Percentiles rank a stretch among this genome's conserved stretches.
Evolutionary conservation across 345 rosid species (phyloP).

Genomic region (Corymbia maculata): DNA sequence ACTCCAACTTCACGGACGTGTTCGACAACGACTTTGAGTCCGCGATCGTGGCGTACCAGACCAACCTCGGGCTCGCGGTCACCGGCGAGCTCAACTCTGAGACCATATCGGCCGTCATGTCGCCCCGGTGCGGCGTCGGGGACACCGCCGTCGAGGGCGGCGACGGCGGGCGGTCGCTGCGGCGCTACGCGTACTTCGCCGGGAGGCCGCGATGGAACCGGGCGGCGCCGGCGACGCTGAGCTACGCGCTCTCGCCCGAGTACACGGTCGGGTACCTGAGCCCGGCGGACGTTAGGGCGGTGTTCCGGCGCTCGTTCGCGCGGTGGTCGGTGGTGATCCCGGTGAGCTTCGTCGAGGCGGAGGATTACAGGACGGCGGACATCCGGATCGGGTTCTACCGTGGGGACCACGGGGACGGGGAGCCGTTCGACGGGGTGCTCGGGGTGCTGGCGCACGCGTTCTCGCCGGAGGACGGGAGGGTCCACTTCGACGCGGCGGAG

Average conservation of each 20-base stretch:
- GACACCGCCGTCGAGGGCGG: slow-evolving; percentile 9
- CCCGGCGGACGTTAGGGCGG: slow-evolving; percentile 22
- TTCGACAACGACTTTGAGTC: slow-evolving; percentile 50
- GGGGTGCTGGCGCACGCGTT: slow-evolving; percentile 86
- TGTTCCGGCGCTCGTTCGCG: slow-evolving; percentile 47
- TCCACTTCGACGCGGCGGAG: slow-evolving; percentile 81
- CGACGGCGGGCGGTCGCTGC: slow-evolving; percentile 9
- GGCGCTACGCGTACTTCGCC: slow-evolving; percentile 48
- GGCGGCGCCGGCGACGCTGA: slow-evolving; percentile 30
- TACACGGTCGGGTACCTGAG: slow-evolving; percentile 46
- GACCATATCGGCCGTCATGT: slow-evolving; percentile 46
- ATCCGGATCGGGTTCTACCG: slow-evolving; percentile 53
- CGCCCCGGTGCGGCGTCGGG: slow-evolving; percentile 77
- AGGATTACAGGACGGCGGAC: slow-evolving; percentile 35
- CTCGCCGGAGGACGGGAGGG: slow-evolving; percentile 75
- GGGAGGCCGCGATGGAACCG: slow-evolving; percentile 72
- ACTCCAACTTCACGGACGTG: slow-evolving; percentile 26
- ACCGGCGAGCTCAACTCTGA: slow-evolving; percentile 55
- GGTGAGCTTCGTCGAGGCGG: slow-evolving; percentile 43
- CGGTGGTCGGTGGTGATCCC: slow-evolving; percentile 80
- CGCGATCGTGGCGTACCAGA: slow-evolving; percentile 48
- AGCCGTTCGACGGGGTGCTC: slow-evolving; percentile 79
- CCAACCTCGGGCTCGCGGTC: slow-evolving; percentile 42
- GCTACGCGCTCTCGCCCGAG: slow-evolving; percentile 46
- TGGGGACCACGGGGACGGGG: slow-evolving; percentile 78